A percentile compares a stretch with the other conserved stretches of the same genome.
These are phyloP conservation scores for Monascus purpureus DNA, from an alignment of 495 filamentous ascomycete species.

Conservation along the genomic window DNA sequence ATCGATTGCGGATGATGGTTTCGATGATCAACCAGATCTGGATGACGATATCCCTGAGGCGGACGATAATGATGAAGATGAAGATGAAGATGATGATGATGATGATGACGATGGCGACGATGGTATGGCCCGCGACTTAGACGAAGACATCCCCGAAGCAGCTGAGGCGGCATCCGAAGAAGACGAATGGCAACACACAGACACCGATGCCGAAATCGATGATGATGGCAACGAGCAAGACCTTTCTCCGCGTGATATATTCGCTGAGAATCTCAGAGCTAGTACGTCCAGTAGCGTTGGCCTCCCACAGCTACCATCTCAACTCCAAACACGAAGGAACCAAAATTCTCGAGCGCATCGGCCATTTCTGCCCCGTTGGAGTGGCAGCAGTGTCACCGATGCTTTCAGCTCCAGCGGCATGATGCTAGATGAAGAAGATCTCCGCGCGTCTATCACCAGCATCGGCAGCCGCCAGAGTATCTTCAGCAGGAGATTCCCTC, in stretches of 20 bases:
- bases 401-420: constrained; percentile 27
- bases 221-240: constrained; percentile 15
- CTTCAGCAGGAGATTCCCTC: constrained; percentile 22
- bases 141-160: constrained; percentile 32
- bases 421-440: constrained; percentile 26
- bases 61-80: constrained; percentile 5
- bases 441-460: constrained; percentile 28
- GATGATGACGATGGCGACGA: constrained; percentile 17
- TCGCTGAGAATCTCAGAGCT: constrained; percentile 19
- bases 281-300: constrained; percentile 25
- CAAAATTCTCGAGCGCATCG: constrained; percentile 25
- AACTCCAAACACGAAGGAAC: constrained; percentile 14
- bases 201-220: constrained; percentile 61
- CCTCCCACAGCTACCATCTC: constrained; percentile 15
- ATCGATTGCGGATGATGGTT: constrained; percentile 17
- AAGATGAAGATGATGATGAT: constrained; percentile 13
- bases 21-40: constrained; percentile 28
- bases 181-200: constrained; percentile 56
- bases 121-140: constrained; percentile 18
- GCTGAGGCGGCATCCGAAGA: constrained; percentile 16
- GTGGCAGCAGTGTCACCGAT: constrained; percentile 32
- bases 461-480: constrained; percentile 24
- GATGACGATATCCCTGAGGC: constrained; percentile 30
- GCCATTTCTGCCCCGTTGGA: constrained; percentile 32
- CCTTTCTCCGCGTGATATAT: constrained; percentile 11